Percentiles rank a stretch among this genome's conserved stretches.
Evolutionary conservation across 208 protist species (phyloP).

Genomic region (Pavlovales sp.): DNA sequence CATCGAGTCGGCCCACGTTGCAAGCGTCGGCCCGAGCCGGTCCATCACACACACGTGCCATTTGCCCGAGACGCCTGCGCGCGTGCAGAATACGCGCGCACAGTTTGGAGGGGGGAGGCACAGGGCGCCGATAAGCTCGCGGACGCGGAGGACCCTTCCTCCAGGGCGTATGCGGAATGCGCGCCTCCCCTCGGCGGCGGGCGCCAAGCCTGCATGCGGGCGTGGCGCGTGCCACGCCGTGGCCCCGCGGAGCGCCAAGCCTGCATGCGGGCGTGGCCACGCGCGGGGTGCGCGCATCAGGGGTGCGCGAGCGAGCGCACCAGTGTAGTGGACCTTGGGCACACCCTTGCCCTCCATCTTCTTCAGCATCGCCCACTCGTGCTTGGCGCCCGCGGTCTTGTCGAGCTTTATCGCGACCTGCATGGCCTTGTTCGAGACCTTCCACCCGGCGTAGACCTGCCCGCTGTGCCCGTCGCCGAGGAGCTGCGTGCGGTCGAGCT

Average conservation of each 20-base stretch:
- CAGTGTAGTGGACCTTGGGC: slow-evolving; percentile 35
- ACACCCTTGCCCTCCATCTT: slow-evolving; percentile 33
- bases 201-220: too few relatives aligned
- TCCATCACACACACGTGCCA: slow-evolving; percentile 45
- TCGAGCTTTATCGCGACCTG: slow-evolving; percentile 37
- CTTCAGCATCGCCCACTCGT: slow-evolving; percentile 17
- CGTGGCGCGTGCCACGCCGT: too few relatives aligned
- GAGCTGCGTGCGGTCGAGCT: background rate
- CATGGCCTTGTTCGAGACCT: background rate
- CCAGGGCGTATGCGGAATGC: too few relatives aligned
- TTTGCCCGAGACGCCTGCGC: background rate
- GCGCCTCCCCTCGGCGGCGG: too few relatives aligned
- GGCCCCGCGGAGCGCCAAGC: too few relatives aligned
- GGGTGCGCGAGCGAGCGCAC: background rate
- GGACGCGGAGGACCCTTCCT: too few relatives aligned
- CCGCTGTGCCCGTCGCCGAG: background rate
- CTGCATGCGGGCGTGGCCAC: too few relatives aligned
- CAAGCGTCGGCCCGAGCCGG: slow-evolving; percentile 31
- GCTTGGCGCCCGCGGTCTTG: slow-evolving; percentile 13
- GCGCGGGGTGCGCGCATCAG: too few relatives aligned
- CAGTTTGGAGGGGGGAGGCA: too few relatives aligned
- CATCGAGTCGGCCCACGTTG: slow-evolving; percentile 16
- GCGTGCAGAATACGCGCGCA: too few relatives aligned
- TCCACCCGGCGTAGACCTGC: background rate
- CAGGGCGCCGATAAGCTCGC: too few relatives aligned